A percentile compares a stretch with the other conserved stretches of the same genome.
These are phyloP conservation scores for Lavandula angustifolia DNA, from an alignment of 257 asterid genomes.

Conservation along the genomic window DNA sequence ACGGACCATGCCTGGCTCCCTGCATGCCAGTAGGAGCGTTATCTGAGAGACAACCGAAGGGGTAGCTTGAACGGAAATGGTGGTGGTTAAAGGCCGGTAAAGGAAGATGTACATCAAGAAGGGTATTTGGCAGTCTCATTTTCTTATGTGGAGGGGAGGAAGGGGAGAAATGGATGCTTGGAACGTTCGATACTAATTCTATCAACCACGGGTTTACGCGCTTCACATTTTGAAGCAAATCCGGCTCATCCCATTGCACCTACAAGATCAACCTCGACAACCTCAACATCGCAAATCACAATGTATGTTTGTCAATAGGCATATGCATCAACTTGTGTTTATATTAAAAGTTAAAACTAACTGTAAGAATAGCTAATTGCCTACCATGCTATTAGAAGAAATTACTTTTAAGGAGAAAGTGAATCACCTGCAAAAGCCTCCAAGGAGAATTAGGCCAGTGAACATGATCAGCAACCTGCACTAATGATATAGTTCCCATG, in stretches of 20 bases:
- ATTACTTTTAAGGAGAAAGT: not conserved
- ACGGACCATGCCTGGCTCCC: conserved; percentile 99
- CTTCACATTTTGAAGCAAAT: conserved; percentile 80
- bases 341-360: too few species aligned
- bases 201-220: conserved; percentile 86
- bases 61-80: conserved; percentile 45
- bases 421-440: conserved; percentile 91
- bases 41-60: conserved; percentile 61
- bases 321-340: too few species aligned
- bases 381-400: too few species aligned
- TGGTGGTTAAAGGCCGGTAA: conserved; percentile 53
- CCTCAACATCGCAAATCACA: too few species aligned
- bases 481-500: conserved; percentile 85
- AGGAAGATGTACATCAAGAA: conserved; percentile 56
- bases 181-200: conserved; percentile 70
- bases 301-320: not conserved
- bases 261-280: too few species aligned
- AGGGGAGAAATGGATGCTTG: conserved; percentile 62
- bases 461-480: conserved; percentile 70
- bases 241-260: conserved; percentile 95
- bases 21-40: conserved; percentile 97
- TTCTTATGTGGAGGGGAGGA: conserved; percentile 74
- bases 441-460: conserved; percentile 97
- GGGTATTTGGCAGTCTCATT: conserved; percentile 51
- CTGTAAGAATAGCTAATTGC: too few species aligned